phyloP scores from a whole-genome alignment of 495 filamentous ascomycete genomes.

The Umbilicaria muhlenbergii region DNA sequence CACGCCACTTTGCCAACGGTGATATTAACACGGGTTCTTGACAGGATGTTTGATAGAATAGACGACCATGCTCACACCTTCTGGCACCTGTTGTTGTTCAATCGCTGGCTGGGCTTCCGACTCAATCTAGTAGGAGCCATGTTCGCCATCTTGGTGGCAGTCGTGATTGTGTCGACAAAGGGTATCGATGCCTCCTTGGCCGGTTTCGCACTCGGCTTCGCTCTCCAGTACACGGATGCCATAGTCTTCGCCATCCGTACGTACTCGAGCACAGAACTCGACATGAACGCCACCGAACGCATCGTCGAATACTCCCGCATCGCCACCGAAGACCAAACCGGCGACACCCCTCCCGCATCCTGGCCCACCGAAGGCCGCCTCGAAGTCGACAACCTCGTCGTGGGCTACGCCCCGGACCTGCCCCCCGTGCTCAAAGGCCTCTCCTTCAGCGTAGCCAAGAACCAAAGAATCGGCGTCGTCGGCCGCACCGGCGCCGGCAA shows the following conservation, averaged over 20 bases:
- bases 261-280: conserved; percentile 46
- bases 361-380: conserved; percentile 70
- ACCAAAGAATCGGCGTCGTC: conserved; percentile 68
- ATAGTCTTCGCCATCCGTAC: conserved; percentile 31
- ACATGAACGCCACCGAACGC: conserved; percentile 75
- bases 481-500: conserved; percentile 83
- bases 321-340: conserved; percentile 45
- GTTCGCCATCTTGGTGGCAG: conserved; percentile 49
- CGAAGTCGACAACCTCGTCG: conserved; percentile 56
- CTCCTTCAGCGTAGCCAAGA: conserved; percentile 50
- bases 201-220: conserved; percentile 54
- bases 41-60: conserved; percentile 39
- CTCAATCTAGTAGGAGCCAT: conserved; percentile 49
- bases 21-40: neutral
- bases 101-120: conserved; percentile 53
- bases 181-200: conserved; percentile 59
- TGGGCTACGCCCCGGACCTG: conserved; percentile 61
- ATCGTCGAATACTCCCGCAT: conserved; percentile 68
- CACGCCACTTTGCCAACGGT: neutral
- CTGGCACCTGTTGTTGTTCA: conserved; percentile 54
- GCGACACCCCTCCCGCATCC: conserved; percentile 44
- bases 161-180: conserved; percentile 44
- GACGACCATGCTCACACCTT: conserved; percentile 39
- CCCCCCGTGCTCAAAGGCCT: conserved; percentile 63
- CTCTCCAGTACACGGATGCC: conserved; percentile 35